Percentiles rank a stretch among this genome's conserved stretches.
Conservation (phyloP, 2,329 filamentous ascomycete genomes). For the Hypomyces rosellus region DNA sequence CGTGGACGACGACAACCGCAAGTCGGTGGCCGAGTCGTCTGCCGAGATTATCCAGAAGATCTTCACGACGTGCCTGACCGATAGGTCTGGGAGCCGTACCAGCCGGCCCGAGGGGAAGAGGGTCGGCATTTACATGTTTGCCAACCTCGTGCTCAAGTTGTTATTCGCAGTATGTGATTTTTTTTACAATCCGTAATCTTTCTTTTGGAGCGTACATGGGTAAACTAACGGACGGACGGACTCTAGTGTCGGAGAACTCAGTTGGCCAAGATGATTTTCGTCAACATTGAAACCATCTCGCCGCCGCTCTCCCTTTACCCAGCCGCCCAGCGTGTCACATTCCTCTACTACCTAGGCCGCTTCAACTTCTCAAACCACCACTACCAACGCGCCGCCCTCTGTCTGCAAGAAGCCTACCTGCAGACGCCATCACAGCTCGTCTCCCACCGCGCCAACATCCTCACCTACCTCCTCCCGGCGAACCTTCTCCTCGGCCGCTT, state of each 20-base stretch:
- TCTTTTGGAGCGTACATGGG: background rate
- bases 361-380: slow-evolving; percentile 83
- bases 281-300: slow-evolving; percentile 76
- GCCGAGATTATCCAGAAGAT: slow-evolving; percentile 86
- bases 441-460: slow-evolving; percentile 70
- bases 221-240: too few relatives aligned
- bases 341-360: slow-evolving; percentile 88
- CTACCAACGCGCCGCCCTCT: slow-evolving; percentile 69
- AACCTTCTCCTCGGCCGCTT: slow-evolving; percentile 84
- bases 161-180: slow-evolving; percentile 62
- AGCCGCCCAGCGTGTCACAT: slow-evolving; percentile 80
- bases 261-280: slow-evolving; percentile 81
- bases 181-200: background rate
- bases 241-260: slow-evolving; percentile 69
- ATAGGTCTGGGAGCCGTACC: slow-evolving; percentile 61
- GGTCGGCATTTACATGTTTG: slow-evolving; percentile 82
- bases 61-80: slow-evolving; percentile 83
- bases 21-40: slow-evolving; percentile 76
- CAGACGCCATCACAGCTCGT: slow-evolving; percentile 57
- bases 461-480: slow-evolving; percentile 75
- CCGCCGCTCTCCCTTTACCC: slow-evolving; percentile 78
- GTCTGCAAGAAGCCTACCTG: slow-evolving; percentile 72
- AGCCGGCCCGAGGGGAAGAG: slow-evolving; percentile 77
- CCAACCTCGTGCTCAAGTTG: slow-evolving; percentile 82
- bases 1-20: slow-evolving; percentile 62